phyloP scores from a whole-genome alignment of 345 rosid species.

The Gossypium raimondii region DNA sequence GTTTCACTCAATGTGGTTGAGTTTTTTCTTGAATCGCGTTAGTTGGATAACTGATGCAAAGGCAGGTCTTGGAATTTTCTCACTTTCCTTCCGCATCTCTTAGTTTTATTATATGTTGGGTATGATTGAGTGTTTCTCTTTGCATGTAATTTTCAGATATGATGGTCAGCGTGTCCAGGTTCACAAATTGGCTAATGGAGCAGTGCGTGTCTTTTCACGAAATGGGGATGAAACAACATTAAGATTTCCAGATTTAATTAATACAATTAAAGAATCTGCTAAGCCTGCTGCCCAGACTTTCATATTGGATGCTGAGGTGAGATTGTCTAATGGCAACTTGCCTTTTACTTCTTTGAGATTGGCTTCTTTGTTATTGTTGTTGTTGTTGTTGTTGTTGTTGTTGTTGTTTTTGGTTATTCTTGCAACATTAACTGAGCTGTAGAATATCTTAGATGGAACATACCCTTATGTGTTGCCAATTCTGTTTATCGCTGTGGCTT shows the following conservation, averaged over 20 bases:
- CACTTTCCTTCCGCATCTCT: neutral
- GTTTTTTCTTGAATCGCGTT: neutral
- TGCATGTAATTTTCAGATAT: conserved; percentile 46
- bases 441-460: conserved; percentile 1
- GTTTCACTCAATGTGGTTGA: neutral
- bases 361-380: neutral
- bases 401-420: neutral
- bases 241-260: conserved; percentile 72
- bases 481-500: conserved; percentile 11
- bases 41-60: neutral
- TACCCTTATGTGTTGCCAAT: conserved; percentile 4
- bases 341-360: conserved; percentile 12
- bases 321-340: conserved; percentile 20
- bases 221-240: conserved; percentile 86
- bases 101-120: conserved; percentile 9
- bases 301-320: conserved; percentile 86
- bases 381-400: no score
- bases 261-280: conserved; percentile 48
- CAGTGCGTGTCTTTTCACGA: conserved; percentile 67
- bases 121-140: conserved; percentile 8
- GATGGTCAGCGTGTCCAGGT: conserved; percentile 96
- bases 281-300: conserved; percentile 57
- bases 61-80: neutral
- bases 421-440: neutral
- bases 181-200: conserved; percentile 59